These are phyloP conservation scores for Solanum hybrid DNA, from an alignment of 305 asterid genomes.

Conservation along the genomic window DNA sequence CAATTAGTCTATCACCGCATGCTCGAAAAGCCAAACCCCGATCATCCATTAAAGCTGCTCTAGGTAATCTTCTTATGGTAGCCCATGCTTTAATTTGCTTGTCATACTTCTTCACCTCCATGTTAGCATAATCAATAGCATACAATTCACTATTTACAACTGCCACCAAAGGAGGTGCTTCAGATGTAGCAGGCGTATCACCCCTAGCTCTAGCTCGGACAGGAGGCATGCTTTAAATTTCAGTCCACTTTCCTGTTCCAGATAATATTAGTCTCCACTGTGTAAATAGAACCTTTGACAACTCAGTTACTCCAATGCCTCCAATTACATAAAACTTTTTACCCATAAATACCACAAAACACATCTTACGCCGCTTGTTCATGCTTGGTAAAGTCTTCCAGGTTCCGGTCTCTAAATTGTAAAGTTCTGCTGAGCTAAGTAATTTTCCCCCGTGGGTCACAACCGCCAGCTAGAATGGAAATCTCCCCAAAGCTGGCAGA, in stretches of 20 bases:
- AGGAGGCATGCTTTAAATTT: conserved; percentile 20
- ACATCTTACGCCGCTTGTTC: conserved; percentile 54
- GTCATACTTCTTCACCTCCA: too few relatives aligned
- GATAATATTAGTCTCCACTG: conserved; percentile 50
- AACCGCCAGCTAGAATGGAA: conserved; percentile 71
- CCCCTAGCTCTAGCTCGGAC: background rate
- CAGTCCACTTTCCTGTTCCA: conserved; percentile 41
- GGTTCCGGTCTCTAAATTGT: conserved; percentile 40
- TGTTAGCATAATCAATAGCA: too few relatives aligned
- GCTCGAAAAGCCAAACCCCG: conserved; percentile 80
- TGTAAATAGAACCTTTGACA: conserved; percentile 14
- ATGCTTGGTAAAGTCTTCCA: conserved; percentile 65
- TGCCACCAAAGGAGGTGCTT: too few relatives aligned
- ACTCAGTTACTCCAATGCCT: conserved; percentile 34
- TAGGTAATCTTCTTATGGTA: conserved; percentile 51
- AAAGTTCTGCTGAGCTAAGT: conserved; percentile 54
- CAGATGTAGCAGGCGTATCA: too few relatives aligned
- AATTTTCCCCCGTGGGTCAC: conserved; percentile 38
- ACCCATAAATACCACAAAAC: conserved; percentile 77
- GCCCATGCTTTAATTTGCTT: too few relatives aligned
- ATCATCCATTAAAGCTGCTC: conserved; percentile 44
- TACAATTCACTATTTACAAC: too few relatives aligned
- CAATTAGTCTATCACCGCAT: conserved; percentile 53
- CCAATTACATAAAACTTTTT: conserved; percentile 63
- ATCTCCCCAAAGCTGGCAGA: conserved; percentile 70